Evolutionary conservation across 371 early-diverging fungal species (phyloP), one percentile per base, ranked within the genome.

Genomic region (Choanephora cucurbitarum): DNA sequence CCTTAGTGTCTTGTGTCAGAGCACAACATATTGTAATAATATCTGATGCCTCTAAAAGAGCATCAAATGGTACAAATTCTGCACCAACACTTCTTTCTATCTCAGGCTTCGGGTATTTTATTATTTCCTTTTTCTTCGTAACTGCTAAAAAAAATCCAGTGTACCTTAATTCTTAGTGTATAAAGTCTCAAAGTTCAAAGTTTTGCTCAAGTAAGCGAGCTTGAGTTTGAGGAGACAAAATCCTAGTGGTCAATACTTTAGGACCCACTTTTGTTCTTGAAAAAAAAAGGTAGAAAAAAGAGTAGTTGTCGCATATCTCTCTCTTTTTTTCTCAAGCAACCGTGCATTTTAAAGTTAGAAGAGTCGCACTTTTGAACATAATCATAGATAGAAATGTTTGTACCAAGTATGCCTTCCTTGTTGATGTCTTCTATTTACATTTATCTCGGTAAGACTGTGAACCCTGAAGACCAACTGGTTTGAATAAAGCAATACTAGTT

Each of bases 1-100:
- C 80, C 34, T 72, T 62, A 1, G 96, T 94, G 40, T 82, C 72
- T 13, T 72, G 67, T 15, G 74, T 92, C 59, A 94, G 61, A 7
- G 90, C 84, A 67, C 91, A 91, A 61, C 90, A 83, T 1, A 90
- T 80, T 58, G 85, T 77, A 18, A 94, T 73, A 24, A 90, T 76
- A 65, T 95, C 95, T 5, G 88, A 78, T 41, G 79, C 66, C 2
- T 46, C 39, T 37, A 95, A 63, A 15, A 95, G 60, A 6, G 55
- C 64, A 22, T 84, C 81, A 42, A 90, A 73, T 0, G 66, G 61
- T 1, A 74, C 79, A 64, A 71, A 80, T 39, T 78, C 67, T 4
- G 81, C 77, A 31, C 58, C 54, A 6, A 75, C 17, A 28, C 54
- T 58, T 13, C 43, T 51, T 39, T 80, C 73, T 0, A 57, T 42